A percentile compares a stretch with the other conserved stretches of the same genome.
Evolutionary conservation across 2,329 filamentous ascomycete genomes (phyloP).

Genomic region (Sarocladium oryzae): DNA sequence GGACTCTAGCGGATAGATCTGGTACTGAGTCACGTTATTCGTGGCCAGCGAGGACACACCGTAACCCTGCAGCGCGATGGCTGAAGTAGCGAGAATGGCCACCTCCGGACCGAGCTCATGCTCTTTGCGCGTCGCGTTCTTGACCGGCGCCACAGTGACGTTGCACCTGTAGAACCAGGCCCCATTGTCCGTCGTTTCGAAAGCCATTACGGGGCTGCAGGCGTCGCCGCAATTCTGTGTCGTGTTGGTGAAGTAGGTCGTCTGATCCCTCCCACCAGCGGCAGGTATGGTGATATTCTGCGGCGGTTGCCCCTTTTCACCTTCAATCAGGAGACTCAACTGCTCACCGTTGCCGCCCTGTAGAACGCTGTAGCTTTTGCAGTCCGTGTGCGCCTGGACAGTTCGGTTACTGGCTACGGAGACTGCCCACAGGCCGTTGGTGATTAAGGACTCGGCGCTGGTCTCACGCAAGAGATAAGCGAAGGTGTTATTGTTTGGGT

Average conservation of each 20-base stretch:
- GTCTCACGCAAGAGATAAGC: constrained; percentile 33
- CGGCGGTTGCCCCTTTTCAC: constrained; percentile 17
- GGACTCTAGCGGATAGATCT: constrained; percentile 36
- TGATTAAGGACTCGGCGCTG: constrained; percentile 10
- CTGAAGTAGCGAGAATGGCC: neutral
- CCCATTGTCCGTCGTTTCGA: constrained; percentile 28
- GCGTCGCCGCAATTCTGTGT: neutral
- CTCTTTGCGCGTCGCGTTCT: constrained; percentile 27
- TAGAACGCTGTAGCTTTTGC: constrained; percentile 24
- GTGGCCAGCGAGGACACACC: constrained; percentile 17
- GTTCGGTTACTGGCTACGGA: constrained; percentile 26
- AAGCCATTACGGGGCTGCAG: constrained; percentile 26
- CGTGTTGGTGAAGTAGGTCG: constrained; percentile 27
- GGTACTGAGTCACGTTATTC: constrained; percentile 23
- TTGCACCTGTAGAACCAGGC: constrained; percentile 38
- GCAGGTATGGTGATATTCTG: constrained; percentile 19
- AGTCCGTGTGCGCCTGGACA: constrained; percentile 23
- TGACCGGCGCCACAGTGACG: constrained; percentile 26
- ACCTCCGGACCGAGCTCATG: constrained; percentile 16
- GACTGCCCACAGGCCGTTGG: constrained; percentile 12
- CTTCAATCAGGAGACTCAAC: constrained; percentile 2
- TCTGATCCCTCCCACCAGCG: constrained; percentile 23
- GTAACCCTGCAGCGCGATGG: constrained; percentile 35
- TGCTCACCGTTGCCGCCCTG: constrained; percentile 25
- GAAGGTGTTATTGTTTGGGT: constrained; percentile 14